These are phyloP conservation scores for Cucumis melo DNA, from an alignment of 306 rosid genomes.

Conservation along the genomic window DNA sequence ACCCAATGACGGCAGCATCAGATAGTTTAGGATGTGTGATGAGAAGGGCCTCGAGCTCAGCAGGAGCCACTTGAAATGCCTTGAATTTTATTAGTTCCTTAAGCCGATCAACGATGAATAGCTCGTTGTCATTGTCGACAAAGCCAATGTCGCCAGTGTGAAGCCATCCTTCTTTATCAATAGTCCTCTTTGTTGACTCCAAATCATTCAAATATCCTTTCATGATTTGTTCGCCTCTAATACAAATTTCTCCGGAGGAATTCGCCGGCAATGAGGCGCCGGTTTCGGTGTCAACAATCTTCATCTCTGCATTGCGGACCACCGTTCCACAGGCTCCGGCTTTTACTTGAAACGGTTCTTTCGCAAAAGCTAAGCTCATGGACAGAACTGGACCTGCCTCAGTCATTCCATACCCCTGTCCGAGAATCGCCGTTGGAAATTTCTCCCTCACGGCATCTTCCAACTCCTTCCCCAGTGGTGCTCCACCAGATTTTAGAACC, in stretches of 20 bases:
- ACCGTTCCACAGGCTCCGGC: conserved; percentile 74
- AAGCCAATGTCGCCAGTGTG: conserved; percentile 76
- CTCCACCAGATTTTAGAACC: conserved; percentile 58
- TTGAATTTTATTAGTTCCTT: conserved; percentile 77
- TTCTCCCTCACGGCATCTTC: conserved; percentile 39
- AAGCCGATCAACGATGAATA: conserved; percentile 68
- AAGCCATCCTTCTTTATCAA: conserved; percentile 77
- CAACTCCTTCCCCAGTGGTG: conserved; percentile 67
- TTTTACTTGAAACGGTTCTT: conserved; percentile 26
- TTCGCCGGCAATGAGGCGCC: conserved; percentile 59
- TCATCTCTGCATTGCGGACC: conserved; percentile 72
- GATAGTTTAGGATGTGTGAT: conserved; percentile 55
- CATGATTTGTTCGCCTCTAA: conserved; percentile 71
- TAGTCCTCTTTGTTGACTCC: conserved; percentile 53
- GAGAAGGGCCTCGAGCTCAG: conserved; percentile 73
- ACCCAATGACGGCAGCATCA: conserved; percentile 48
- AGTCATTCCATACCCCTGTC: conserved; percentile 94
- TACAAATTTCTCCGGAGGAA: conserved; percentile 71
- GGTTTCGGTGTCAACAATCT: conserved; percentile 45
- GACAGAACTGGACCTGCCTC: conserved; percentile 78
- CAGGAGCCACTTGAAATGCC: conserved; percentile 83
- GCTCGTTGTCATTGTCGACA: conserved; percentile 47
- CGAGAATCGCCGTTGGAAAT: conserved; percentile 56
- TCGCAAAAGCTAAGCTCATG: conserved; percentile 39
- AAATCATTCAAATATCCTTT: conserved; percentile 69